A percentile compares a stretch with the other conserved stretches of the same genome.
Conservation (phyloP, 2,329 filamentous ascomycete species). For the Aspergillus hiratsukae region DNA sequence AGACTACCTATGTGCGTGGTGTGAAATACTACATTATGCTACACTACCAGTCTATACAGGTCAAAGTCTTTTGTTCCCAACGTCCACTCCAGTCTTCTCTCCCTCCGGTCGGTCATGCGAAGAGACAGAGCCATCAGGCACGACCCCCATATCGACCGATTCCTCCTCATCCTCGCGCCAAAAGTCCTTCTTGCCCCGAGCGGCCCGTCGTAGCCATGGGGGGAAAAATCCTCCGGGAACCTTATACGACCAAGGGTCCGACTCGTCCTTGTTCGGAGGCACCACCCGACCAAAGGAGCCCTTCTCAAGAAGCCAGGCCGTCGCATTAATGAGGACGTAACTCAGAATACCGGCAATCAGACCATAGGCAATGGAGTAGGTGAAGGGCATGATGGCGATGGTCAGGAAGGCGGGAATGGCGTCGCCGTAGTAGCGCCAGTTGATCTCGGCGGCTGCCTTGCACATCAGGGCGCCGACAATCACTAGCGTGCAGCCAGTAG, state of each 20-base stretch:
- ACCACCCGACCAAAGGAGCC: conserved; percentile 64
- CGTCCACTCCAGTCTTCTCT: not conserved
- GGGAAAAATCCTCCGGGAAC: conserved; percentile 71
- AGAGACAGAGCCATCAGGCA: conserved; percentile 6
- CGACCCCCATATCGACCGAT: conserved; percentile 9
- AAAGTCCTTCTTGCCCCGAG: conserved; percentile 67
- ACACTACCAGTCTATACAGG: not conserved
- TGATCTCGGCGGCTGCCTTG: conserved; percentile 72
- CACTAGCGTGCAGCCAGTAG: conserved; percentile 81
- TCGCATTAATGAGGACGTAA: conserved; percentile 70
- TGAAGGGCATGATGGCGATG: conserved; percentile 82
- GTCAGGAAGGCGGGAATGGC: conserved; percentile 80
- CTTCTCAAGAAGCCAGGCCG: conserved; percentile 65
- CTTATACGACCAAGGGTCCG: conserved; percentile 76
- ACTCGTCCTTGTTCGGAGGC: conserved; percentile 69
- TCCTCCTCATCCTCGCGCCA: conserved; percentile 49
- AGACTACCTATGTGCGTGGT: not conserved
- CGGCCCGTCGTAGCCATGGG: conserved; percentile 64
- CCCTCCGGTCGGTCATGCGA: not conserved
- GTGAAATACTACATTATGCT: not conserved
- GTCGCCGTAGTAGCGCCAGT: conserved; percentile 83
- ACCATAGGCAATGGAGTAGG: conserved; percentile 82
- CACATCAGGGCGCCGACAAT: conserved; percentile 88
- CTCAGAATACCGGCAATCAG: conserved; percentile 74
- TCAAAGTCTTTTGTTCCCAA: not conserved